Base-by-base conservation (phyloP, 1,139 yeast genomes). In the Suhomyces ambrosiae region DNA sequence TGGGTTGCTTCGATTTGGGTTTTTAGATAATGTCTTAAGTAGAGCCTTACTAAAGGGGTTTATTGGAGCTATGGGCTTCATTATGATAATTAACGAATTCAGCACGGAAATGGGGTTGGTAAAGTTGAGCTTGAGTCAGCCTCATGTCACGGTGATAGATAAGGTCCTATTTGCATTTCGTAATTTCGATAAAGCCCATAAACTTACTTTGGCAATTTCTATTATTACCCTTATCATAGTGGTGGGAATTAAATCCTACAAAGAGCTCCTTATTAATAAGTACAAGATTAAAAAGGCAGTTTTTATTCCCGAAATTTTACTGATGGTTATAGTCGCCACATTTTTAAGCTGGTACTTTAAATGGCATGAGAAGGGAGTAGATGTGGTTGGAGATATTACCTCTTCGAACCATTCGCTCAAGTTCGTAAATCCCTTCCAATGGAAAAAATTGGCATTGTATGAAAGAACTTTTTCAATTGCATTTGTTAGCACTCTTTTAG, bases 51-150 rank as follows among this genome's bases (percentile, higher is more conserved):
- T 64, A 9, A 63, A 63, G 38, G 69, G 69, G 1, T 64, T 63
- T 30, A 46, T 64, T 12, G 68, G 63, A 2, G 68, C 68, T 12
- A 61, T 64, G 64, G 69, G 68, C 5, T 41, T 60, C 8, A 59
- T 63, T 23, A 63, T 64, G 68, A 61, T 64, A 22, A 47, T 58
- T 11, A 62, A 56, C 40, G 65, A 63, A 42, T 41, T 64, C 6
- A 52, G 56, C 15, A 51, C 58, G 5, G 66, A 64, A 42, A 37
- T 60, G 55, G 68, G 68, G 1, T 46, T 61, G 17, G 46, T 42
- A 3, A 40, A 52, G 27, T 44, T 53, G 37, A 42, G 58, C 3
- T 21, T 25, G 9, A 40, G 45, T 7, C 48, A 53, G 14, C 64
- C 63, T 4, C 60, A 58, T 43, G 25, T 41, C 11, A 48, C 63